Evolutionary conservation across 768 basidiomycete genomes (phyloP).

Genomic region (Sarcodon aspratus): DNA sequence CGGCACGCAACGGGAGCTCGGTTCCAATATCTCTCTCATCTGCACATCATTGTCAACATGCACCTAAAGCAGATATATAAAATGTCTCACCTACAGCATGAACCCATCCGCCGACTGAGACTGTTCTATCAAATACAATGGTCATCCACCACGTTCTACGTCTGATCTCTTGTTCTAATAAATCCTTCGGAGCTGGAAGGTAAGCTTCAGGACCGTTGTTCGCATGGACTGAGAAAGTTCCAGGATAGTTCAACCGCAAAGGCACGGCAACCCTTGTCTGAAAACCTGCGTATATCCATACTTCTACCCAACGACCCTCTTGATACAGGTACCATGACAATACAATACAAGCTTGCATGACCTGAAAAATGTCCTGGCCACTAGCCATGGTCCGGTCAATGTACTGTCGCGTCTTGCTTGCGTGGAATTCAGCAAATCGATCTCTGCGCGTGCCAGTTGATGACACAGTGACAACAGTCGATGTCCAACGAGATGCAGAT

Average conservation of each 20-base stretch:
- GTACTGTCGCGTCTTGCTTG: slow-evolving; percentile 76
- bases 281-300: slow-evolving; percentile 85
- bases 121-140: slow-evolving; percentile 75
- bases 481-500: slow-evolving; percentile 74
- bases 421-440: slow-evolving; percentile 80
- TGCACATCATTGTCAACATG: background rate
- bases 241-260: slow-evolving; percentile 75
- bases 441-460: slow-evolving; percentile 75
- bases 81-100: slow-evolving; percentile 39
- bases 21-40: slow-evolving; percentile 81
- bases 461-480: slow-evolving; percentile 51
- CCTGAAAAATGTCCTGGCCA: slow-evolving; percentile 76
- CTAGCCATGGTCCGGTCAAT: slow-evolving; percentile 88
- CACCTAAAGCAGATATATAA: background rate
- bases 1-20: slow-evolving; percentile 63
- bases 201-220: slow-evolving; percentile 68
- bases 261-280: slow-evolving; percentile 77
- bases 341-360: slow-evolving; percentile 79
- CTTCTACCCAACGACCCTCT: slow-evolving; percentile 83
- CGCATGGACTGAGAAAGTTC: slow-evolving; percentile 59
- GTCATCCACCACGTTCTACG: slow-evolving; percentile 90
- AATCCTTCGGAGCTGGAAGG: slow-evolving; percentile 66
- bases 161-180: slow-evolving; percentile 65
- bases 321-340: slow-evolving; percentile 89
- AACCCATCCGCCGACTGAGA: slow-evolving; percentile 63